Evolutionary conservation across 2,329 filamentous ascomycete genomes (phyloP).

Genomic region (Raffaelea albimanens): DNA sequence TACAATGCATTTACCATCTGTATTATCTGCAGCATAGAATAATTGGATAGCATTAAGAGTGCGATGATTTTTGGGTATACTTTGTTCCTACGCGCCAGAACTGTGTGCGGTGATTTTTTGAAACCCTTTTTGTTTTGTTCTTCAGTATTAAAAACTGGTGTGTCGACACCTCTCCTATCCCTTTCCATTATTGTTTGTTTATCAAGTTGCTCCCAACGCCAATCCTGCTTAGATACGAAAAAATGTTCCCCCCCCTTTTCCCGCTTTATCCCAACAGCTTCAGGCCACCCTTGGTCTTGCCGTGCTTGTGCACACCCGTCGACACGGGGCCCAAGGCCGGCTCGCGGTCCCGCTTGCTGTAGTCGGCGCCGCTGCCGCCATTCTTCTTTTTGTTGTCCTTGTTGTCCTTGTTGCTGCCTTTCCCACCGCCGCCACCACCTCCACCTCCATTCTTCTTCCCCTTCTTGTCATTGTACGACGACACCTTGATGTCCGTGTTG

Average conservation of each 20-base stretch:
- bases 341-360: conserved; percentile 28
- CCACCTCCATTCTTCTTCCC: conserved; percentile 38
- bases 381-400: conserved; percentile 18
- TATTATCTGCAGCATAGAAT: too few relatives aligned
- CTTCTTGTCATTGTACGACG: conserved; percentile 52
- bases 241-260: conserved; percentile 12
- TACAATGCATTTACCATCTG: too few relatives aligned
- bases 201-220: too few relatives aligned
- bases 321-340: conserved; percentile 40
- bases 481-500: conserved; percentile 81
- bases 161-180: not conserved
- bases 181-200: too few relatives aligned
- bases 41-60: too few relatives aligned
- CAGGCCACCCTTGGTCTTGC: conserved; percentile 57
- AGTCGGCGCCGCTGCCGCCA: conserved; percentile 21
- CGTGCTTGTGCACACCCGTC: conserved; percentile 47
- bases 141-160: not conserved
- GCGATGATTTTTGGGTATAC: not conserved
- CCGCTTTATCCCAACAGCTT: conserved; percentile 44
- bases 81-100: not conserved
- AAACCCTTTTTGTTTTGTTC: not conserved
- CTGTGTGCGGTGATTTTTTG: too few relatives aligned
- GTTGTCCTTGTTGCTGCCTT: conserved; percentile 21
- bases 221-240: not conserved
- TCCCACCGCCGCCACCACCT: too few relatives aligned